Percentiles rank a stretch among this genome's conserved stretches.
phyloP scores from a whole-genome alignment of 805 yeast genomes.

The Yarrowia keelungensis region DNA sequence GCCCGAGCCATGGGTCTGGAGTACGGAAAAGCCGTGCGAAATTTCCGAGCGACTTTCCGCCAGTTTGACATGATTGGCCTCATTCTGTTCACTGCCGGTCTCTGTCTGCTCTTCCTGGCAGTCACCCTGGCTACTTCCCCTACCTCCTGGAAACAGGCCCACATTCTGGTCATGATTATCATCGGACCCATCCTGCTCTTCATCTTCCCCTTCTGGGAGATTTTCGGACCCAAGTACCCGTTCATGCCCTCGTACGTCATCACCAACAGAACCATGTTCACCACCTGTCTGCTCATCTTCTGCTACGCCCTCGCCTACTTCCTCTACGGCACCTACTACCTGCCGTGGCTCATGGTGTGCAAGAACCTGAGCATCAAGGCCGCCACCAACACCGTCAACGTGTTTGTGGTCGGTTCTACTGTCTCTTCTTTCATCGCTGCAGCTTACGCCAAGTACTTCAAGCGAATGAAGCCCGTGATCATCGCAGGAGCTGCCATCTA shows the following conservation, averaged over 20 bases:
- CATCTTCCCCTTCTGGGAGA: constrained; percentile 58
- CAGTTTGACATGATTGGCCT: constrained; percentile 70
- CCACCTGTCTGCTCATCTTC: constrained; percentile 39
- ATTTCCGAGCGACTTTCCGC: constrained; percentile 55
- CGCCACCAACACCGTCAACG: constrained; percentile 34
- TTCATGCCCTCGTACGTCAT: constrained; percentile 64
- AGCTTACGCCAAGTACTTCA: constrained; percentile 45
- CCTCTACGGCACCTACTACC: constrained; percentile 36
- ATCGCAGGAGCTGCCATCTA: constrained; percentile 64
- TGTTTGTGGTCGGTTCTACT: constrained; percentile 36
- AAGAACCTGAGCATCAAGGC: constrained; percentile 37
- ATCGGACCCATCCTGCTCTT: constrained; percentile 71
- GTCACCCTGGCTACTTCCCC: constrained; percentile 71
- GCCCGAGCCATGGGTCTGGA: constrained; percentile 25
- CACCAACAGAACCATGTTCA: constrained; percentile 59
- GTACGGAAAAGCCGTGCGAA: constrained; percentile 24
- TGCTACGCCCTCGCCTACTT: constrained; percentile 48
- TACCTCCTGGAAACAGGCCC: constrained; percentile 64
- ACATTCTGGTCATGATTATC: constrained; percentile 72
- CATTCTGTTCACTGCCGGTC: constrained; percentile 58
- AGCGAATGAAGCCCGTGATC: constrained; percentile 65
- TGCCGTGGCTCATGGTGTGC: constrained; percentile 39
- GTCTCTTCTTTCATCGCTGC: constrained; percentile 26
- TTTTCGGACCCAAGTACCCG: constrained; percentile 57
- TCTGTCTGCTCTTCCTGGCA: constrained; percentile 74